Percentiles rank a stretch among this genome's conserved stretches.
These are phyloP conservation scores for Lasiosphaeria miniovina DNA, from an alignment of 495 filamentous ascomycete genomes.

Conservation along the genomic window DNA sequence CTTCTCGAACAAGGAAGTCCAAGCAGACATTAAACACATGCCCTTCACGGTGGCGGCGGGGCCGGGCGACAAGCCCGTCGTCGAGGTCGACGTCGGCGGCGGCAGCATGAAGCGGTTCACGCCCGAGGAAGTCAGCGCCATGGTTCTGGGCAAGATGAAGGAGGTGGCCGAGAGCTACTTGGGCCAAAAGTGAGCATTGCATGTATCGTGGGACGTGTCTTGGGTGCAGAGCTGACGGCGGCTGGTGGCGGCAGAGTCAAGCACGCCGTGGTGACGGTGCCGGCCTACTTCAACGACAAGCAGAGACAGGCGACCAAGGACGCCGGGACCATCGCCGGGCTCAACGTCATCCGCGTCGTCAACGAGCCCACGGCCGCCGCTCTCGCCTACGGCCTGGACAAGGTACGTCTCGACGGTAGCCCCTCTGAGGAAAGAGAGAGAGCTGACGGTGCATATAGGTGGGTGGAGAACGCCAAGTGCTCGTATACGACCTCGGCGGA, in stretches of 20 bases:
- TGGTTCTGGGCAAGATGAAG: slow-evolving; percentile 90
- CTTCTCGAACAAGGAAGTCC: slow-evolving; percentile 74
- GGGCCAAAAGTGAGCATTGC: slow-evolving; percentile 57
- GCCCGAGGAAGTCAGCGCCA: slow-evolving; percentile 80
- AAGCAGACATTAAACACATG: slow-evolving; percentile 78
- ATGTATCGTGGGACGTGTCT: background rate
- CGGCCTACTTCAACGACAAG: slow-evolving; percentile 96
- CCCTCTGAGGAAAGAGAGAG: background rate
- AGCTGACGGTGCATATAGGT: slow-evolving; percentile 28
- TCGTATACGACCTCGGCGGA: slow-evolving; percentile 96
- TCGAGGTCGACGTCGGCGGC: slow-evolving; percentile 72
- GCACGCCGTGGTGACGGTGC: slow-evolving; percentile 92
- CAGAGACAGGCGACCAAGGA: slow-evolving; percentile 95
- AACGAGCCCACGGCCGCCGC: slow-evolving; percentile 86
- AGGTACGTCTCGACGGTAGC: slow-evolving; percentile 24
- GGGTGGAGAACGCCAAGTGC: slow-evolving; percentile 74
- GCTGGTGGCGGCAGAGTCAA: slow-evolving; percentile 51
- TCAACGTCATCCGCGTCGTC: slow-evolving; percentile 90
- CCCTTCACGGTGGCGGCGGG: slow-evolving; percentile 73
- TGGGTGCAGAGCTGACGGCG: too few relatives aligned
- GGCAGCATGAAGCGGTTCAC: slow-evolving; percentile 62
- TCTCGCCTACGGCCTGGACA: slow-evolving; percentile 79
- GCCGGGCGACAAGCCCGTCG: slow-evolving; percentile 70
- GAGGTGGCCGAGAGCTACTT: slow-evolving; percentile 86
- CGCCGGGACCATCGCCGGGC: slow-evolving; percentile 83